These are phyloP conservation scores for Coccomyxa subellipsoidea DNA, from an alignment of 163 green algal species.

Conservation along the genomic window DNA sequence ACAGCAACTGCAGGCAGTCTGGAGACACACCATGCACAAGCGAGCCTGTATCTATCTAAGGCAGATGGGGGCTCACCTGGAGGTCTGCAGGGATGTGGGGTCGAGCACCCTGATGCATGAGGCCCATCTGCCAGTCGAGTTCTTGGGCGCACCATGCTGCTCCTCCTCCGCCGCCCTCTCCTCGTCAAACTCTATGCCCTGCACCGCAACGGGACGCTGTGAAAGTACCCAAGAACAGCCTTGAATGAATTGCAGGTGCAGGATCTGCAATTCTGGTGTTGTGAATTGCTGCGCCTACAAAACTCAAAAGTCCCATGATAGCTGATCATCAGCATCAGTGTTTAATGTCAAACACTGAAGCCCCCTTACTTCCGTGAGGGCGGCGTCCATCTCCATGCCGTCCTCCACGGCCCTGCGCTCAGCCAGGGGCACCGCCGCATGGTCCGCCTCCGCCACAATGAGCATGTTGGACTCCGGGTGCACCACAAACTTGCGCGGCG, in stretches of 20 bases:
- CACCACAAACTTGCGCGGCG: conserved; percentile 82
- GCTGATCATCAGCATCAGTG: too few relatives aligned
- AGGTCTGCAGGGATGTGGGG: conserved; percentile 38
- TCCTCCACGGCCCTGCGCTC: neutral
- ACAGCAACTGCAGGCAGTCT: neutral
- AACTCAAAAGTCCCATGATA: too few relatives aligned
- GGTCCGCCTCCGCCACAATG: conserved; percentile 81
- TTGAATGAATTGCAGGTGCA: too few relatives aligned
- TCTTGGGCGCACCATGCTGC: conserved; percentile 78
- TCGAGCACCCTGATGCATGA: conserved; percentile 89
- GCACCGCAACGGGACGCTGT: neutral
- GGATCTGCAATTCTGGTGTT: neutral
- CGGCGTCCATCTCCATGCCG: neutral
- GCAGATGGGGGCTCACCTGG: conserved; percentile 5
- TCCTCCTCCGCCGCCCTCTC: conserved; percentile 72
- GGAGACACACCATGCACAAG: too few relatives aligned
- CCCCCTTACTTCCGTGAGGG: conserved; percentile 39
- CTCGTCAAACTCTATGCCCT: conserved; percentile 70
- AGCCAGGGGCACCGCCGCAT: conserved; percentile 47
- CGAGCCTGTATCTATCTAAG: too few relatives aligned
- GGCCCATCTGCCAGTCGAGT: conserved; percentile 76
- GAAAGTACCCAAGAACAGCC: too few relatives aligned
- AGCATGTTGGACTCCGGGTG: conserved; percentile 61
- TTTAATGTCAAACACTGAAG: too few relatives aligned
- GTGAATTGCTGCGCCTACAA: neutral